Evolutionary conservation across 495 filamentous ascomycete genomes (phyloP).

Genomic region (Tricharina praecox): DNA sequence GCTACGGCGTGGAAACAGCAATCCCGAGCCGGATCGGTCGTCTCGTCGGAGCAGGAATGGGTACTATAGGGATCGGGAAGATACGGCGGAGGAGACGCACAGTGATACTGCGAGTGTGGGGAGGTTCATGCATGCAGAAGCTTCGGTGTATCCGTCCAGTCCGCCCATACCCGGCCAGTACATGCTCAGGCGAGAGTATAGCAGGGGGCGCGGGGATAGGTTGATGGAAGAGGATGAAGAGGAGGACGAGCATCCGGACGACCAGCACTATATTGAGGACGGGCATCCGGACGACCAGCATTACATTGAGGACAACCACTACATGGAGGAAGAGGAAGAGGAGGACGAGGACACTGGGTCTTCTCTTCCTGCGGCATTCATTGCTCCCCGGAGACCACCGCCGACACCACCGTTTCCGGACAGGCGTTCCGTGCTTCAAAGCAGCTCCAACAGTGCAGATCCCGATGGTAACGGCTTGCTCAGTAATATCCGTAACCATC

Average conservation of each 20-base stretch:
- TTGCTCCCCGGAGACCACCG: slow-evolving; percentile 12
- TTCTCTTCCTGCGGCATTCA: slow-evolving; percentile 7
- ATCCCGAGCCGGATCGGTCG: not conserved
- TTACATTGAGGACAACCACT: slow-evolving; percentile 12
- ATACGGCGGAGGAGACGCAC: not conserved
- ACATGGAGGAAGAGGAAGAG: too few species aligned
- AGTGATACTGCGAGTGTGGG: not conserved
- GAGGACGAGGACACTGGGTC: not conserved
- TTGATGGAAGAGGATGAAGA: slow-evolving; percentile 4
- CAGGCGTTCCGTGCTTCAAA: not conserved
- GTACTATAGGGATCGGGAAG: not conserved
- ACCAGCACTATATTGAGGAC: slow-evolving; percentile 15
- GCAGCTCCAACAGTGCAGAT: not conserved
- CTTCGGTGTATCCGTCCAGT: slow-evolving; percentile 22
- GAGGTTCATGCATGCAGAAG: slow-evolving; percentile 11
- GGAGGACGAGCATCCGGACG: slow-evolving; percentile 8
- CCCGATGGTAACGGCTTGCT: not conserved
- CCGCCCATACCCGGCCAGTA: slow-evolving; percentile 12
- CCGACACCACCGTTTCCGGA: slow-evolving; percentile 3
- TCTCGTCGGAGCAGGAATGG: too few species aligned
- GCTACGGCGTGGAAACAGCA: not conserved
- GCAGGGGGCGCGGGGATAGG: too few species aligned
- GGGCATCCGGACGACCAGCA: slow-evolving; percentile 9
- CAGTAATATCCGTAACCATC: slow-evolving; percentile 22
- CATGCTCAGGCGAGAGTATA: not conserved